A percentile compares a stretch with the other conserved stretches of the same genome.
phyloP scores from a whole-genome alignment of 371 early-diverging fungal genomes.

The Capniomyces stellatus region DNA sequence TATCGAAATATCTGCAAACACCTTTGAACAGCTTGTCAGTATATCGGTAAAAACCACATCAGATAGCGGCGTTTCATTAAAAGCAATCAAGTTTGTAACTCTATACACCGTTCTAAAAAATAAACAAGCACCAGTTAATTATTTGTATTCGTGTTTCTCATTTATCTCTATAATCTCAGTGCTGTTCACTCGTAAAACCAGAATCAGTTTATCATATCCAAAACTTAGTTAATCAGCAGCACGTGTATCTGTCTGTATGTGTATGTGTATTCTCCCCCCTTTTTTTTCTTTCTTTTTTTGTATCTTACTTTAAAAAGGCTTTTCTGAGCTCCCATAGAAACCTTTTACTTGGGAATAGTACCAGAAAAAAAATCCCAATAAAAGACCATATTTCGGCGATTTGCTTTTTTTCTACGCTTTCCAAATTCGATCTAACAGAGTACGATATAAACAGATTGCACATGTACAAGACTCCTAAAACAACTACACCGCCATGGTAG shows the following conservation, averaged over 20 bases:
- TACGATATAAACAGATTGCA: constrained; percentile 9
- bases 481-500: not conserved
- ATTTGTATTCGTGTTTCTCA: constrained; percentile 7
- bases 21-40: constrained; percentile 72
- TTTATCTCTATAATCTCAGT: not conserved
- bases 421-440: constrained; percentile 1
- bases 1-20: constrained; percentile 76
- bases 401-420: constrained; percentile 5
- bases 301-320: not conserved
- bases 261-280: constrained; percentile 5
- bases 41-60: constrained; percentile 86
- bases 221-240: constrained; percentile 4
- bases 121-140: constrained; percentile 12
- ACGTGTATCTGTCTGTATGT: constrained; percentile 1
- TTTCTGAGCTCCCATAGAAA: not conserved
- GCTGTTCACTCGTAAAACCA: not conserved
- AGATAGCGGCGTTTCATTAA: constrained; percentile 44
- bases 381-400: not conserved
- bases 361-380: not conserved
- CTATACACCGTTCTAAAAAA: constrained; percentile 12
- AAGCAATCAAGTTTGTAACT: constrained; percentile 21
- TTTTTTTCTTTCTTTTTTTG: not conserved
- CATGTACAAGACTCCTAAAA: constrained; percentile 7
- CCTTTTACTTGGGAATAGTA: not conserved
- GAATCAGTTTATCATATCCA: not conserved